Conservation (phyloP, 1,284 basidiomycete species). For the Leccinum subfulvum region DNA sequence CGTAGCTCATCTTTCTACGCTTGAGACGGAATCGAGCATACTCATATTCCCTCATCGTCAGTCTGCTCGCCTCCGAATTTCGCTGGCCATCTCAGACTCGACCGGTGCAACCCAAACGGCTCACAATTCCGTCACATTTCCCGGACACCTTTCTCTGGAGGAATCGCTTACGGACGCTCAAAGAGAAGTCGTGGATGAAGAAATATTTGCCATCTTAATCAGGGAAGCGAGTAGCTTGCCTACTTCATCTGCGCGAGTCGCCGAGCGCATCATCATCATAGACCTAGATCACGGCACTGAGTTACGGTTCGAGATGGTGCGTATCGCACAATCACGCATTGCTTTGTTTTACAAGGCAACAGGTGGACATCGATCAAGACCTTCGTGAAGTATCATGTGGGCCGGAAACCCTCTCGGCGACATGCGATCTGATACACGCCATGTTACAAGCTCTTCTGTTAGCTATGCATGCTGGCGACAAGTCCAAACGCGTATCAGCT, state of each 20-base stretch:
- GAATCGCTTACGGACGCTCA: slow-evolving; percentile 57
- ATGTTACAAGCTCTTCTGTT: slow-evolving; percentile 63
- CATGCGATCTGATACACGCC: slow-evolving; percentile 70
- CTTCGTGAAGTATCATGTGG: slow-evolving; percentile 9
- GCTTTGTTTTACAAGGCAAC: slow-evolving; percentile 12
- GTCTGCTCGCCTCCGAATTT: slow-evolving; percentile 56
- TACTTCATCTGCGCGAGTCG: slow-evolving; percentile 70
- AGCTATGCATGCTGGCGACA: slow-evolving; percentile 55
- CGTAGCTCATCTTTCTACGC: slow-evolving; percentile 61
- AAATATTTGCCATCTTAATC: slow-evolving; percentile 71
- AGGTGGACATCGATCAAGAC: slow-evolving; percentile 35
- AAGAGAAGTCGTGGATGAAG: slow-evolving; percentile 71
- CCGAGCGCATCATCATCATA: slow-evolving; percentile 70
- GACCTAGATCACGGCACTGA: slow-evolving; percentile 70
- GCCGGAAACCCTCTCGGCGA: slow-evolving; percentile 35
- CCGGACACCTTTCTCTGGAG: slow-evolving; percentile 45
- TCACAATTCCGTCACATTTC: slow-evolving; percentile 37
- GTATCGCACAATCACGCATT: slow-evolving; percentile 7
- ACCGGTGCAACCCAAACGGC: slow-evolving; percentile 36
- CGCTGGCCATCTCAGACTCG: slow-evolving; percentile 40
- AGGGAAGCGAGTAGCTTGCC: slow-evolving; percentile 69
- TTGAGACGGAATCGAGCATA: slow-evolving; percentile 40
- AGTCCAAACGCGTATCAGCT: slow-evolving; percentile 46
- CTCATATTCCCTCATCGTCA: slow-evolving; percentile 67
- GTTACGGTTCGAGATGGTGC: slow-evolving; percentile 53